Evolutionary conservation across 306 rosid species (phyloP).

Genomic region (Acacia confusa): DNA sequence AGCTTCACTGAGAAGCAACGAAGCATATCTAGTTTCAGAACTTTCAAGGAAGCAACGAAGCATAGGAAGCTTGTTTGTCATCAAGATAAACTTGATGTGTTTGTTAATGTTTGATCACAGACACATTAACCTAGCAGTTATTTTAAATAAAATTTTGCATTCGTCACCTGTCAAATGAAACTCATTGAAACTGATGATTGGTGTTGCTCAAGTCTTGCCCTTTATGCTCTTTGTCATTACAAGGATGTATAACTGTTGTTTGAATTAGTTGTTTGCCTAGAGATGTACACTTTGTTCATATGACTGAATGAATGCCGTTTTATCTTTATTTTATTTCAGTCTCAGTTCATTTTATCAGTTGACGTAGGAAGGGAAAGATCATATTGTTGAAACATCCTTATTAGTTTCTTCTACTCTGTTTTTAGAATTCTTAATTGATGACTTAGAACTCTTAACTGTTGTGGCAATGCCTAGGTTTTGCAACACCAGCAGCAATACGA

Average conservation of each 20-base stretch:
- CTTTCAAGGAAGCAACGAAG: neutral
- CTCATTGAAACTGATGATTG: slow-evolving; percentile 7
- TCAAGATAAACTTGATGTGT: neutral
- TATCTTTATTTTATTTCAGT: neutral
- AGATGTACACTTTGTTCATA: neutral
- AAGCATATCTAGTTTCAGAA: neutral
- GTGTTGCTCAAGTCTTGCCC: neutral
- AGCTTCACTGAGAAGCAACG: neutral
- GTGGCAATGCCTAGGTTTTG: slow-evolving; percentile 53
- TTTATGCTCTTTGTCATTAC: neutral
- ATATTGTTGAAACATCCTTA: neutral
- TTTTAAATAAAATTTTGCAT: neutral
- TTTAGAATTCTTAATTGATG: neutral
- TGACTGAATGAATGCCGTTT: neutral
- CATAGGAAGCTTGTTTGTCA: slow-evolving; percentile 12
- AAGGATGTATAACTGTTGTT: neutral
- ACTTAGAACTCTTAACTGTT: slow-evolving; percentile 14
- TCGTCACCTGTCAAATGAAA: too few relatives aligned
- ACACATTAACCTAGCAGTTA: neutral
- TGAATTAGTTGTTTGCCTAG: neutral
- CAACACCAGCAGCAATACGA: slow-evolving; percentile 79
- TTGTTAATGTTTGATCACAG: neutral
- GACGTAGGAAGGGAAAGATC: slow-evolving; percentile 10
- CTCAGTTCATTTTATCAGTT: neutral
- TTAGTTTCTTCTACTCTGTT: neutral